These are phyloP conservation scores for Saccharomycopsis babjevae DNA, from an alignment of 805 yeast species.

Conservation along the genomic window DNA sequence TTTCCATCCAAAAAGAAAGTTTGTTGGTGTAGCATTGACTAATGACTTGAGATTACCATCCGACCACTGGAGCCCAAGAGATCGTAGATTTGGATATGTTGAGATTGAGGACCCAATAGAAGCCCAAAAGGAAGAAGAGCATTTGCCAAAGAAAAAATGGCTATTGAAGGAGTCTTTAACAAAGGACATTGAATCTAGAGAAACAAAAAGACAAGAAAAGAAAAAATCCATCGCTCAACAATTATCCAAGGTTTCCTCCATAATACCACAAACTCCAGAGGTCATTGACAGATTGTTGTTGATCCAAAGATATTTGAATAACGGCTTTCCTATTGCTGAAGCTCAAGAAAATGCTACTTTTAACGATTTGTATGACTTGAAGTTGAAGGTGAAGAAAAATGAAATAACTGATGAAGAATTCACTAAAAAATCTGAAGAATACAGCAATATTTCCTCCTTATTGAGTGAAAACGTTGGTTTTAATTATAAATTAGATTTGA, in stretches of 20 bases:
- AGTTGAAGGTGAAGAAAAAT: slow-evolving; percentile 30
- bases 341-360: slow-evolving; percentile 51
- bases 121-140: slow-evolving; percentile 49
- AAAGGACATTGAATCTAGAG: slow-evolving; percentile 32
- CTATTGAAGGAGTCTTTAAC: slow-evolving; percentile 44
- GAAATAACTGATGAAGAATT: slow-evolving; percentile 28
- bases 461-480: slow-evolving; percentile 36
- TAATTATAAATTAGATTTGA: slow-evolving; percentile 30
- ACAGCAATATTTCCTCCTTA: slow-evolving; percentile 28
- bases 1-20: slow-evolving; percentile 86
- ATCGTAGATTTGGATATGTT: slow-evolving; percentile 72
- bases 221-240: slow-evolving; percentile 25
- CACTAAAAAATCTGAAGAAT: slow-evolving; percentile 23
- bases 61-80: slow-evolving; percentile 82
- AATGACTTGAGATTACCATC: slow-evolving; percentile 63
- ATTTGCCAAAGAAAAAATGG: slow-evolving; percentile 59
- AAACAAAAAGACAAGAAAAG: slow-evolving; percentile 27
- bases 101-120: slow-evolving; percentile 38
- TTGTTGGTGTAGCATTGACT: slow-evolving; percentile 76
- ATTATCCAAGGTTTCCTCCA: slow-evolving; percentile 23
- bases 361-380: slow-evolving; percentile 36
- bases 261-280: slow-evolving; percentile 26
- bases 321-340: slow-evolving; percentile 47
- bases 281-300: slow-evolving; percentile 46
- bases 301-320: slow-evolving; percentile 43